Base-by-base conservation (phyloP, 352 stramenopile genomes). In the Globisporangium nagaii region DNA sequence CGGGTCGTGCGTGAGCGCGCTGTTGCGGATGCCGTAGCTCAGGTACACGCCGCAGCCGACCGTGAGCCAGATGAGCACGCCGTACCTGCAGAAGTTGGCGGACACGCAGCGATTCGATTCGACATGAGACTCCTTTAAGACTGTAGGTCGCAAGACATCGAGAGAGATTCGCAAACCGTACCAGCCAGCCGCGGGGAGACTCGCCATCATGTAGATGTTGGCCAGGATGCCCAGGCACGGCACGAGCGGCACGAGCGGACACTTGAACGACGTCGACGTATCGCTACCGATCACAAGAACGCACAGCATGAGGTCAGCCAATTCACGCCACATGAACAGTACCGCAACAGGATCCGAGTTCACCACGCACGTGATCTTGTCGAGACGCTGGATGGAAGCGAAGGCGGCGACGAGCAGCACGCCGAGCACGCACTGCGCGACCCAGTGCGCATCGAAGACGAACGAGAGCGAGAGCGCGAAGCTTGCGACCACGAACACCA, bases 21-120 rank as follows among this genome's bases (percentile, higher is more conserved):
- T 92, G 62, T 95, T 72, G 52, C 70, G 80, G 19, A 93, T 85
- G 52, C 83, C 83, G 42, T 93, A 95, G 48, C 66, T 70, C 49
- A 93, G 41, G 51, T 95, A 95, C 35, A 93, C 53, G 6, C 77
- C 32, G 13, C 90, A 52, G 1, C 85, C 85, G 17, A 80, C 32
- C 25, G 55, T 58, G 20, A 90, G 63, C 85, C 85, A 95, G 10
- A 88, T 80, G 8, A 70, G 43, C 24, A 95, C 77, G 12, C 85
- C 78, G n/a, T 84, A 58, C 83, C 82, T 93, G 46, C 12, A 41
- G 2, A 35, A 10, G 24, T 40, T 42, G 24, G 15, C 9, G 4
- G 22, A 39, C 31, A 51, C 32, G 22, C 15, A 64, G n/a, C n/a
- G n/a, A n/a, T n/a, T n/a, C n/a, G n/a, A n/a, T n/a, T n/a, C n/a